Evolutionary conservation across 306 rosid species (phyloP), one percentile per base, ranked within the genome.

Genomic region (Corylus avellana): DNA sequence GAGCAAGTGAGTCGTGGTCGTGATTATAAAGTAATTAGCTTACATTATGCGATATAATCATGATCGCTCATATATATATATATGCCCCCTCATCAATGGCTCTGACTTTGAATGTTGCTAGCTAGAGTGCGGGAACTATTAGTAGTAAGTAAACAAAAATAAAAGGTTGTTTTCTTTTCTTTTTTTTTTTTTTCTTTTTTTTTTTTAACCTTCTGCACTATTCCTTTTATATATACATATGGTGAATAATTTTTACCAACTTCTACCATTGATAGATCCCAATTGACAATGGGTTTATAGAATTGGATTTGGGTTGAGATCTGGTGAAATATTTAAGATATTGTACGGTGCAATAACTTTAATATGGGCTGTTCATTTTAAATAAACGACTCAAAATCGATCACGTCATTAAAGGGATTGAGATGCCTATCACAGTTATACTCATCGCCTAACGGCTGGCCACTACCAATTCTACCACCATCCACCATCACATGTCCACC

Each of bases 11-110:
- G 53, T 49, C 1, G 66, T 59, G 16, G 29, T 11, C 3, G 37
- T 32, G 35, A 32, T 32, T 32, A 32, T 32, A 32, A 32, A 32
- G 35, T 32, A 32, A 32, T 1, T 32, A 22, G 66, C 12, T 59
- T 25, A 59, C 66, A 59, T 59, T 59, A 27, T 59, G 16, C 37
- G 17, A 59, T 9, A 59, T 25, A 59, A 59, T 59, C 66, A 59
- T 59, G 66, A 25, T 12, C 27, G 32, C 32, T 8, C 35, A 32
- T 32, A 32, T n/a, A 9, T 20, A 25, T 58, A 16, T 55, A 17
- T 55, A 18, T 71, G 62, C n/a, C 47, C 61, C 61, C 64, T 58
- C 44, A 58, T 58, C 18, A 74, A 74, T 74, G n/a, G 55, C 39
- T 12, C 32, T 42, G 25, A 46, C 54, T 27, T 57, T 59, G 70